Percentiles rank a stretch among this genome's conserved stretches.
These are phyloP conservation scores for Aspergillus pseudoterreus DNA, from an alignment of 2,329 filamentous ascomycete species.

Conservation along the genomic window DNA sequence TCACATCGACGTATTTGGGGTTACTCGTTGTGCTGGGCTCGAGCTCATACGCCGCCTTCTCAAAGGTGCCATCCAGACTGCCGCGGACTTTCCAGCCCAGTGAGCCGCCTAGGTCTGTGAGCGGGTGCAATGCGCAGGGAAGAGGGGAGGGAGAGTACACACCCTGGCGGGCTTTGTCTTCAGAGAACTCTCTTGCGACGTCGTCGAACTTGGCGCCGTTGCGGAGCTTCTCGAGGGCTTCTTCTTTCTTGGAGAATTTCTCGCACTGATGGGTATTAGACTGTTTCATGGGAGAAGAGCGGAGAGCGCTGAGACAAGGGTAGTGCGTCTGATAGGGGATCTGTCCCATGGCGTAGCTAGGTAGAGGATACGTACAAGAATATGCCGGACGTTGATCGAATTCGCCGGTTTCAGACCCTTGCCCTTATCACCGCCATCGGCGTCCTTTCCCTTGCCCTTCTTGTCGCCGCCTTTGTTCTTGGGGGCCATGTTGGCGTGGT, in stretches of 20 bases:
- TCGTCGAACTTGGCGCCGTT: constrained; percentile 62
- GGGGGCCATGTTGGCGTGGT: constrained; percentile 32
- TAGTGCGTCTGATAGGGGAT: not conserved
- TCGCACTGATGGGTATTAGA: constrained; percentile 46
- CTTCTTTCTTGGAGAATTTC: constrained; percentile 64
- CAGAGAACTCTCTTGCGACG: constrained; percentile 61
- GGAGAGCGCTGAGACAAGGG: not conserved
- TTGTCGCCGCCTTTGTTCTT: constrained; percentile 39
- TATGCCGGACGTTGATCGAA: constrained; percentile 63
- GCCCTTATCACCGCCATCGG: constrained; percentile 26
- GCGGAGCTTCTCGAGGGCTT: constrained; percentile 58
- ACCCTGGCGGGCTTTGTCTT: constrained; percentile 62
- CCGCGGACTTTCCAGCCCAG: constrained; percentile 62
- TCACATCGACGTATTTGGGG: constrained; percentile 60
- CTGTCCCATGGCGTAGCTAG: not conserved
- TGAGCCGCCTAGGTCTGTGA: constrained; percentile 48
- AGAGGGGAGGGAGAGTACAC: constrained; percentile 4
- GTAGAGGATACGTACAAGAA: constrained; percentile 45
- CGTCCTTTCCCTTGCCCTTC: constrained; percentile 41
- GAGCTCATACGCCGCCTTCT: constrained; percentile 60
- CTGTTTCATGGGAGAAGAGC: not conserved
- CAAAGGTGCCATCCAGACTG: constrained; percentile 55
- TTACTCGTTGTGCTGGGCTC: constrained; percentile 59
- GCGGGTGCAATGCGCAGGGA: not conserved
- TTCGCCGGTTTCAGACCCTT: constrained; percentile 54